Conservation (phyloP, 2,329 filamentous ascomycete species). For the Chrysoporthe cubensis region DNA sequence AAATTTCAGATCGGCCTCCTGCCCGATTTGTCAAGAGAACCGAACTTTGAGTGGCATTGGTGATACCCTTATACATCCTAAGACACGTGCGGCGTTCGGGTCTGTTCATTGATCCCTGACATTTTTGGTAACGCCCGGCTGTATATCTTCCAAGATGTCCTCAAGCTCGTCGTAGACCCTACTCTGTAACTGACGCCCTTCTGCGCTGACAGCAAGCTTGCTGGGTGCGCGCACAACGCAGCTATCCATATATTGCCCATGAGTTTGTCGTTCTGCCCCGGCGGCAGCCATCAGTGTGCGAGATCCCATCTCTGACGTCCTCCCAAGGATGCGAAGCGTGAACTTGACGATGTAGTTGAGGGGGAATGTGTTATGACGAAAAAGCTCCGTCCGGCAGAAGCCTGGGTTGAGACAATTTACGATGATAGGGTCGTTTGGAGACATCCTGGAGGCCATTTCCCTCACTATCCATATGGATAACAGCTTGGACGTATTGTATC, state of each 20-base stretch:
- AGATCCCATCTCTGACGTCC: conserved; percentile 44
- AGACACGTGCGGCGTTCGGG: neutral
- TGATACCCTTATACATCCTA: no score
- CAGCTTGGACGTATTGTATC: conserved; percentile 42
- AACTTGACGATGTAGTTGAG: conserved; percentile 11
- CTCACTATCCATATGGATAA: conserved; percentile 38
- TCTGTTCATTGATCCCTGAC: conserved; percentile 24
- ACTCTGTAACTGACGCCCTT: conserved; percentile 41
- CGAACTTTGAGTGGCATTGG: no score
- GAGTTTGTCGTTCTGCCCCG: conserved; percentile 40
- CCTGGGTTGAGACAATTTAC: conserved; percentile 46
- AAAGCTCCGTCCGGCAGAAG: conserved; percentile 46
- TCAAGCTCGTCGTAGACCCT: conserved; percentile 49
- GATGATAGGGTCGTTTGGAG: conserved; percentile 33
- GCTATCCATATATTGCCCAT: conserved; percentile 46
- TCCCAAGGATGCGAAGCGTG: conserved; percentile 35
- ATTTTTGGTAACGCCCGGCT: conserved; percentile 43
- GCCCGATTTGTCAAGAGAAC: no score
- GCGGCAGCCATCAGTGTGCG: conserved; percentile 45
- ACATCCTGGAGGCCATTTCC: conserved; percentile 40
- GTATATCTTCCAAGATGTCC: conserved; percentile 47
- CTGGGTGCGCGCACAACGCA: conserved; percentile 36
- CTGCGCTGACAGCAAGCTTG: conserved; percentile 39
- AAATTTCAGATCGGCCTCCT: no score
- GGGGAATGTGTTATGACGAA: conserved; percentile 32